These are phyloP conservation scores for Choiromyces venosus DNA, from an alignment of 495 filamentous ascomycete genomes.

Conservation along the genomic window DNA sequence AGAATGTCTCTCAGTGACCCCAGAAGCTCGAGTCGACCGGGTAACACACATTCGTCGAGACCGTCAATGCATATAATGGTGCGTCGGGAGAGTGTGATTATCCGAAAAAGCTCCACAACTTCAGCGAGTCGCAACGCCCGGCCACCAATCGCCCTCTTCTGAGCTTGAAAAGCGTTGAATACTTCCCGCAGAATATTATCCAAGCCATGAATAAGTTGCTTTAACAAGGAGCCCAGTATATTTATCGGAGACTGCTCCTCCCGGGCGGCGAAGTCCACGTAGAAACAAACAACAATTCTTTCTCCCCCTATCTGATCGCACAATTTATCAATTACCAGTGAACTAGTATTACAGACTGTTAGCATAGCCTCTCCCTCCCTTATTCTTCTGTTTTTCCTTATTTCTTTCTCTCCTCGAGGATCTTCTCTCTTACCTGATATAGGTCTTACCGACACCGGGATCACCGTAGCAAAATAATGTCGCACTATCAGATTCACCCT, in stretches of 20 bases:
- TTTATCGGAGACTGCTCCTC: neutral
- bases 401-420: neutral
- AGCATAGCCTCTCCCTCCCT: neutral
- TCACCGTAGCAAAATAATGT: neutral
- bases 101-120: neutral
- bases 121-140: neutral
- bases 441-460: neutral
- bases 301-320: neutral
- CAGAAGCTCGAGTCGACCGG: neutral
- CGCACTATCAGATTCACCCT: neutral
- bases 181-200: neutral
- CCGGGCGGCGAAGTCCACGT: neutral
- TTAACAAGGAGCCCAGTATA: neutral
- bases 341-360: neutral
- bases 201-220: neutral
- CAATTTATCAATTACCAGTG: neutral
- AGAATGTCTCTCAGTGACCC: neutral
- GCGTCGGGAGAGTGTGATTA: neutral
- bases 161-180: neutral
- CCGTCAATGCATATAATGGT: neutral
- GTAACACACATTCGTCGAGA: neutral
- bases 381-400: neutral
- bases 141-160: neutral
- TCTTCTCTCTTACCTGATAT: neutral
- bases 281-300: neutral